Conservation (phyloP, 1,284 basidiomycete genomes). For the Leccinum fallax region DNA sequence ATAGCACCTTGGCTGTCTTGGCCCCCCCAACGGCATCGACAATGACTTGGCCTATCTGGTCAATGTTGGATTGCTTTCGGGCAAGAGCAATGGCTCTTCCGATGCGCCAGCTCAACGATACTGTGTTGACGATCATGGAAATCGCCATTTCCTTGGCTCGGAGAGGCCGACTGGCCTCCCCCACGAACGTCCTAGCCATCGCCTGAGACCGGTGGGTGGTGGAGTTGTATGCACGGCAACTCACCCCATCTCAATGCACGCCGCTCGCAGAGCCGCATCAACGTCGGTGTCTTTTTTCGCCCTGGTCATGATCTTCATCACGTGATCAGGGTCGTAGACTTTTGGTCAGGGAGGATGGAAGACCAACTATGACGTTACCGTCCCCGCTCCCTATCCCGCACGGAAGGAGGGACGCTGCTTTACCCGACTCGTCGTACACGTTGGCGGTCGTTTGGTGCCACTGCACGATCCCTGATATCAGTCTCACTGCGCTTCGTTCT, state of each 20-base stretch:
- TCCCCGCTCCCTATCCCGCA: constrained; percentile 40
- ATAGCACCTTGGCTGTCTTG: constrained; percentile 45
- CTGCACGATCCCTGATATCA: constrained; percentile 15
- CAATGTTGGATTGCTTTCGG: constrained; percentile 45
- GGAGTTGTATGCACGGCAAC: not conserved
- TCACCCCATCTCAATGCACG: constrained; percentile 47
- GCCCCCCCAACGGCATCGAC: constrained; percentile 49
- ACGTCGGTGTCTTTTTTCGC: constrained; percentile 36
- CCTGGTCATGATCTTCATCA: constrained; percentile 38
- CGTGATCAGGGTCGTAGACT: constrained; percentile 19
- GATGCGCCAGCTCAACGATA: constrained; percentile 60
- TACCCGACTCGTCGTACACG: constrained; percentile 39
- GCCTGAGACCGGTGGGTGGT: not conserved
- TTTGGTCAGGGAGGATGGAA: not conserved
- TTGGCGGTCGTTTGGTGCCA: constrained; percentile 43
- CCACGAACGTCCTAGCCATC: constrained; percentile 36
- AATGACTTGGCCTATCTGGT: constrained; percentile 50
- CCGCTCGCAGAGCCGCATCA: constrained; percentile 39
- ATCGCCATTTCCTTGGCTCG: constrained; percentile 31
- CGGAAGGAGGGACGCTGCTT: constrained; percentile 35
- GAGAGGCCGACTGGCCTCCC: constrained; percentile 45
- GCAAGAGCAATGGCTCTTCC: constrained; percentile 51
- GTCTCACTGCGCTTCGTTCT: not conserved
- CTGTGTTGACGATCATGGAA: constrained; percentile 49
- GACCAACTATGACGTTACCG: constrained; percentile 40